Conservation (phyloP, 192 early-diverging fungal genomes). For the Hyaloraphidium curvatum region DNA sequence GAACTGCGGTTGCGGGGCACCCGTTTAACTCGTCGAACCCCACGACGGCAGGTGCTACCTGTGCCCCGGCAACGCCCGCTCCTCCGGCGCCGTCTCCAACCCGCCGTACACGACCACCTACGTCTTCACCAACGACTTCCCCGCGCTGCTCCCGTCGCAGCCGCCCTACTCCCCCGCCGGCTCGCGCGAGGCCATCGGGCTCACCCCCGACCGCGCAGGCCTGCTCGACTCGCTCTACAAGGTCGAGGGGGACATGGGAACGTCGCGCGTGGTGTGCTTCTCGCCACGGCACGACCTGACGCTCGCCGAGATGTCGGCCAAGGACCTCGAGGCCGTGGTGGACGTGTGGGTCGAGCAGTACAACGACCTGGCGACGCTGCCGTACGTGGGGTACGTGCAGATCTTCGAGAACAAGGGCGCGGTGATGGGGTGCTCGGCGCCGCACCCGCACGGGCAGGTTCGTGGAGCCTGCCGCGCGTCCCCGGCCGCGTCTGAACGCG, state of each 20-base stretch:
- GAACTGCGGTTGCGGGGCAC: neutral
- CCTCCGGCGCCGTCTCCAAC: conserved; percentile 43
- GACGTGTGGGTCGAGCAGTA: conserved; percentile 52
- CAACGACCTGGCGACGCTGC: conserved; percentile 22
- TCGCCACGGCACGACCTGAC: conserved; percentile 75
- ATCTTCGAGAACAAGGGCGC: conserved; percentile 97
- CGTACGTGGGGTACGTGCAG: conserved; percentile 60
- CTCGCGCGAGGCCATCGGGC: neutral
- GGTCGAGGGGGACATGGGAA: conserved; percentile 30
- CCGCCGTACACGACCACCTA: conserved; percentile 59
- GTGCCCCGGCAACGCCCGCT: conserved; percentile 73
- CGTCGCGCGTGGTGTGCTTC: conserved; percentile 85
- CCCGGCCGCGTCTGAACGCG: neutral
- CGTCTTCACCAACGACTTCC: conserved; percentile 85
- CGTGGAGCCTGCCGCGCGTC: neutral
- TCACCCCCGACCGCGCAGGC: neutral
- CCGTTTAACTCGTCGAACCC: neutral
- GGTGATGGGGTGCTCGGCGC: conserved; percentile 92
- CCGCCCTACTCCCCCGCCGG: conserved; percentile 13
- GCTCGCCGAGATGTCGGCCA: conserved; percentile 58
- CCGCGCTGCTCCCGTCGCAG: conserved; percentile 52
- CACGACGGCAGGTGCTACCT: conserved; percentile 6
- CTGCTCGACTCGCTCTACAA: conserved; percentile 5
- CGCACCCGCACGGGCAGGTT: conserved; percentile 84
- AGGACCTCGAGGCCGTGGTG: conserved; percentile 47